Conservation (phyloP, 805 yeast genomes). For the Limtongia smithiae region DNA sequence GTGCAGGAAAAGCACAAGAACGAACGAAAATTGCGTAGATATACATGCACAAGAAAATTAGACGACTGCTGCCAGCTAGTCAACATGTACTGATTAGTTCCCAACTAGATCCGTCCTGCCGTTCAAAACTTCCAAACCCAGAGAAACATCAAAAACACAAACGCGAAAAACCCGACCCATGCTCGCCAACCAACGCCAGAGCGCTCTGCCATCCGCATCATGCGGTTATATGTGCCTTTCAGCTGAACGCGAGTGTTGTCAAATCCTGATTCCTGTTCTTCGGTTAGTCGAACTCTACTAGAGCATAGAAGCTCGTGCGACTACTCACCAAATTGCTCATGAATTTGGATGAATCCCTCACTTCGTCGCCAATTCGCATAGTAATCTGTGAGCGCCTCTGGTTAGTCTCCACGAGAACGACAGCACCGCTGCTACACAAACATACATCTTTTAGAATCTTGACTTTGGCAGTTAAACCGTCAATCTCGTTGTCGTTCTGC, state of each 20-base stretch:
- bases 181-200: slow-evolving; percentile 61
- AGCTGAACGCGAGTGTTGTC: slow-evolving; percentile 48
- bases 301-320: not conserved
- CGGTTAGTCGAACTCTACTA: not conserved
- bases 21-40: too few relatives aligned
- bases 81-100: too few relatives aligned
- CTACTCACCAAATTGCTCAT: slow-evolving; percentile 39
- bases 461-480: slow-evolving; percentile 53
- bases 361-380: slow-evolving; percentile 61
- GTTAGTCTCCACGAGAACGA: too few relatives aligned
- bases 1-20: too few relatives aligned
- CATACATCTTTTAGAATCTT: slow-evolving; percentile 49
- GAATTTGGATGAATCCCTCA: slow-evolving; percentile 50
- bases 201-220: slow-evolving; percentile 61
- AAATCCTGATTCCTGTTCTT: slow-evolving; percentile 42
- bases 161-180: slow-evolving; percentile 51
- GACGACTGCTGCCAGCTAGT: too few relatives aligned
- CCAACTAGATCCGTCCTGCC: too few relatives aligned
- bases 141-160: slow-evolving; percentile 51
- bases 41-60: too few relatives aligned
- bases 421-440: not conserved
- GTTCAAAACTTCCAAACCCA: slow-evolving; percentile 43
- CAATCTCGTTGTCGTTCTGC: slow-evolving; percentile 60
- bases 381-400: too few relatives aligned
- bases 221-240: slow-evolving; percentile 51